Evolutionary conservation across 1,284 basidiomycete genomes (phyloP).

Genomic region (Apiotrichum laibachii): DNA sequence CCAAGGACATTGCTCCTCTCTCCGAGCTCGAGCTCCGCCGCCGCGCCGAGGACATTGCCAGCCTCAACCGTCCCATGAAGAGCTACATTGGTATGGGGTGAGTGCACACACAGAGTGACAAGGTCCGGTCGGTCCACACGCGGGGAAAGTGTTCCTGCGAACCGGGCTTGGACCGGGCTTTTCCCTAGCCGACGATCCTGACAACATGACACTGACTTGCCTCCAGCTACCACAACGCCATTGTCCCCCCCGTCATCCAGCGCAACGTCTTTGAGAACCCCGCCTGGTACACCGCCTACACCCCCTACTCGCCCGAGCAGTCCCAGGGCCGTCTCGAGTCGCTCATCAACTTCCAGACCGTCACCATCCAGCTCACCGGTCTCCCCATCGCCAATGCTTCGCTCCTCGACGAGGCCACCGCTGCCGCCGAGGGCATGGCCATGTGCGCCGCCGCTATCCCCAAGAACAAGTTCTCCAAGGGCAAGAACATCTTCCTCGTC

Average conservation of each 20-base stretch:
- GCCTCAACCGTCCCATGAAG: slow-evolving; percentile 76
- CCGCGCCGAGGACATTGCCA: slow-evolving; percentile 72
- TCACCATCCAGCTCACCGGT: slow-evolving; percentile 89
- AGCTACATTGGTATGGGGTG: slow-evolving; percentile 94
- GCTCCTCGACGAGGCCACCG: slow-evolving; percentile 85
- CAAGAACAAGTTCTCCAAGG: slow-evolving; percentile 58
- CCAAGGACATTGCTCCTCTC: slow-evolving; percentile 61
- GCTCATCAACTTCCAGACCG: slow-evolving; percentile 94
- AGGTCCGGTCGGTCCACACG: background rate
- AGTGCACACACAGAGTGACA: slow-evolving; percentile 7
- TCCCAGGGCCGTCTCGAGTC: slow-evolving; percentile 79
- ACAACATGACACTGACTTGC: background rate
- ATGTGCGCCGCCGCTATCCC: slow-evolving; percentile 50
- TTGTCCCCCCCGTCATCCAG: slow-evolving; percentile 87
- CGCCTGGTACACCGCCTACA: slow-evolving; percentile 97
- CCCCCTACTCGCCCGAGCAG: slow-evolving; percentile 61
- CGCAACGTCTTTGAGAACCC: slow-evolving; percentile 97
- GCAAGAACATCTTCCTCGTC: slow-evolving; percentile 80
- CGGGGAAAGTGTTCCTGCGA: background rate
- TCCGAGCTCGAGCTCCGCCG: slow-evolving; percentile 82
- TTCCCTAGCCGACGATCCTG: background rate
- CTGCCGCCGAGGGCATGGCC: slow-evolving; percentile 75
- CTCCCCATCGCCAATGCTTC: slow-evolving; percentile 96
- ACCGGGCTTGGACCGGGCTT: background rate
- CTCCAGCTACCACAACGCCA: slow-evolving; percentile 75